Conservation (phyloP, 148 eudicot species). For the Rhododendron henanense region DNA sequence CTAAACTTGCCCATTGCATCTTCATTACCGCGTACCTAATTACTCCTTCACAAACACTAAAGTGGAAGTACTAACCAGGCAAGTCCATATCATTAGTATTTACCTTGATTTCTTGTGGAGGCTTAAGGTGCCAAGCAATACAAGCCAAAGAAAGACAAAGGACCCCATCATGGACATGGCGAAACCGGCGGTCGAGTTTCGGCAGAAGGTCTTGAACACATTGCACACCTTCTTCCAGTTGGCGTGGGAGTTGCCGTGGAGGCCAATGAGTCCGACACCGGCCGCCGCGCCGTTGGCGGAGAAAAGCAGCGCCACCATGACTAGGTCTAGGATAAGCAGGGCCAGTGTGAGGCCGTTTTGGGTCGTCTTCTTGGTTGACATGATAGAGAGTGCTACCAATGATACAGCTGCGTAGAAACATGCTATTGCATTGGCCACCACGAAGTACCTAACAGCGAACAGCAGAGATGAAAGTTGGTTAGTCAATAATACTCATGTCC, state of each 20-base stretch:
- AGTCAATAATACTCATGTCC: too few species aligned
- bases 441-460: slow-evolving; percentile 15
- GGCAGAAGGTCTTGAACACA: slow-evolving; percentile 21
- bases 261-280: slow-evolving; percentile 23
- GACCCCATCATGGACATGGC: slow-evolving; percentile 25
- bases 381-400: slow-evolving; percentile 5
- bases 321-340: slow-evolving; percentile 17
- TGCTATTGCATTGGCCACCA: slow-evolving; percentile 35
- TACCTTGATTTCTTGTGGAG: slow-evolving; percentile 19
- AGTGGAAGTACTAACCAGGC: neutral
- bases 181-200: slow-evolving; percentile 7
- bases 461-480: neutral
- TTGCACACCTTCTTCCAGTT: slow-evolving; percentile 33
- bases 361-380: neutral
- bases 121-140: slow-evolving; percentile 16
- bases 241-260: slow-evolving; percentile 31
- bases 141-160: slow-evolving; percentile 22
- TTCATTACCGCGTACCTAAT: too few species aligned
- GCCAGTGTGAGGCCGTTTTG: neutral
- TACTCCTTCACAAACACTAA: neutral
- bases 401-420: slow-evolving; percentile 21
- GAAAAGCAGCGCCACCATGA: slow-evolving; percentile 37
- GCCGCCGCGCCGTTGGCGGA: slow-evolving; percentile 27
- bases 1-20: neutral
- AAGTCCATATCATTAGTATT: neutral